Base-by-base conservation (phyloP, 2,329 filamentous ascomycete species). In the Rhynchosporium agropyri region DNA sequence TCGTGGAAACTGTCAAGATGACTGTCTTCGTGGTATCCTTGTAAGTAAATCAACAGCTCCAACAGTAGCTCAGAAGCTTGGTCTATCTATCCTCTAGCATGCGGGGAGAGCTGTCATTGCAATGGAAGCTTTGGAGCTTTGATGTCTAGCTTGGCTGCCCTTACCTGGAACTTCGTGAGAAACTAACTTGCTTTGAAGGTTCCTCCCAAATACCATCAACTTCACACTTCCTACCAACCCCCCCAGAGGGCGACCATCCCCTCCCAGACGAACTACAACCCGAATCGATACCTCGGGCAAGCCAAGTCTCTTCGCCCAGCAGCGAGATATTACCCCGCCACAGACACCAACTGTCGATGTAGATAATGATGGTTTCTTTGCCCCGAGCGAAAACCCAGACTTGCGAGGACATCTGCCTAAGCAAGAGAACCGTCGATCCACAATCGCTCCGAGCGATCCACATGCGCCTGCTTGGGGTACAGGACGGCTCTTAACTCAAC, bases 121-220 rank as follows among this genome's bases (percentile, higher is more conserved):
- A 38, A n/a, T 3, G 13, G 45, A 20, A 4, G 31, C 45, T 28
- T 53, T 43, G 48, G 7, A 51, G 31, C 57, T 51, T 36, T 33
- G 15, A 49, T 12, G 43, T 33, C 36, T 31, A 45, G 50, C 57
- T 20, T 53, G 49, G 54, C 42, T 38, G 43, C 20, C 20, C 20
- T 1, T 20, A 20, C 20, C 20, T 20, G 20, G 1, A 20, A 20
- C 20, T 20, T 20, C 20, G 20, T 20, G 20, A 20, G 20, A 20
- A 20, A 20, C 20, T 20, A 20, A 20, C 20, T 13, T 29, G 9
- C 3, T 15, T 60, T 31, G 28, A 62, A 97, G 93, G 62, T 97
- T 97, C 75, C 84, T 97, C 42, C 94, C 94, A 40, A 93, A 96
- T 76, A 98, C 94, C 46, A 83, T 97, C 72, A 88, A 96, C 76